Conservation (phyloP, 495 filamentous ascomycete genomes). For the Parmelia sp. region DNA sequence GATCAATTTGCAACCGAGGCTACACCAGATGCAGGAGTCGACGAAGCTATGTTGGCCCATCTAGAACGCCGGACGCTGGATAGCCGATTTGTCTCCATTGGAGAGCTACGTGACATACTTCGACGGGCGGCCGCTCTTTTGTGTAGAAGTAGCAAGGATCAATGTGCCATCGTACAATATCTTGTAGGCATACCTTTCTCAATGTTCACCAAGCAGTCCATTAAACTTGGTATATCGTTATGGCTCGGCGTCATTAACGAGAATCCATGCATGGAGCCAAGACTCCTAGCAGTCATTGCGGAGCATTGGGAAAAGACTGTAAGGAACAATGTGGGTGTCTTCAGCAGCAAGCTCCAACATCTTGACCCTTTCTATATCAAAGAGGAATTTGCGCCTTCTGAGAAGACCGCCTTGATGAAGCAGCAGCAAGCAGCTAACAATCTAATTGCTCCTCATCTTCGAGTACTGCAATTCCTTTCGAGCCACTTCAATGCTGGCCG, state of each 20-base stretch:
- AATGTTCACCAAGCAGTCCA: conserved; percentile 87
- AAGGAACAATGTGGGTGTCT: conserved; percentile 68
- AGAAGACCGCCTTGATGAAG: conserved; percentile 66
- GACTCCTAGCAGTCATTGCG: conserved; percentile 74
- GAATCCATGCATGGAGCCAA: conserved; percentile 78
- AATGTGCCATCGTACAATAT: conserved; percentile 71
- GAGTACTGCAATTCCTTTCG: conserved; percentile 78
- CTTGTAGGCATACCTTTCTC: conserved; percentile 86
- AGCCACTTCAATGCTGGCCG: conserved; percentile 92
- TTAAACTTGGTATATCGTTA: conserved; percentile 89
- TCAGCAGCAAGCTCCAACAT: conserved; percentile 63
- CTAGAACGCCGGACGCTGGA: conserved; percentile 62
- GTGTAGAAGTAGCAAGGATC: conserved; percentile 64
- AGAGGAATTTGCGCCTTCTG: conserved; percentile 87
- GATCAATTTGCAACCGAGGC: conserved; percentile 2
- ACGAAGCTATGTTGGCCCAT: conserved; percentile 51
- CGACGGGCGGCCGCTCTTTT: conserved; percentile 77
- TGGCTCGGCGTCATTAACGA: conserved; percentile 98
- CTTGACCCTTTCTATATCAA: conserved; percentile 83
- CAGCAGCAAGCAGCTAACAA: conserved; percentile 72
- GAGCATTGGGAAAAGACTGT: conserved; percentile 82
- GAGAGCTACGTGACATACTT: conserved; percentile 71
- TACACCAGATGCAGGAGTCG: conserved; percentile 42
- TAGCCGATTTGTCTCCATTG: conserved; percentile 60
- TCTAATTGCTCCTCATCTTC: conserved; percentile 75